Conservation (phyloP, 139 green algal species). For the Raphidocelis subcapitata region DNA sequence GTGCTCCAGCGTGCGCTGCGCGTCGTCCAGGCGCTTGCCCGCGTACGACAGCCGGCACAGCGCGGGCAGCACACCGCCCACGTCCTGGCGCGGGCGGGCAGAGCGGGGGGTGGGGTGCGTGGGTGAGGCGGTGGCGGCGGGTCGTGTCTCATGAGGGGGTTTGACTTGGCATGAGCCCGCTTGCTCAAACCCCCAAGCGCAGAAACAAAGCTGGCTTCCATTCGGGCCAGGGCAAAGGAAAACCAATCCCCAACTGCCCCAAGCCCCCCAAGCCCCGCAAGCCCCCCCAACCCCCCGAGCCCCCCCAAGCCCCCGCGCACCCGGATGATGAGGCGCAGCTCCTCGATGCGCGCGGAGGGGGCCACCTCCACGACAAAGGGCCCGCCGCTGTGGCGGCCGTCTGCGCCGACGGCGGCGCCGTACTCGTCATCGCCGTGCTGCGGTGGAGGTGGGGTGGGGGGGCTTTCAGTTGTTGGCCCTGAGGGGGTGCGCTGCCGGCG, state of each 20-base stretch:
- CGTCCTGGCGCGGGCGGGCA: slow-evolving; percentile 48
- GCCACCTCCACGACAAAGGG: slow-evolving; percentile 74
- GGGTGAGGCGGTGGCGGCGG: background rate
- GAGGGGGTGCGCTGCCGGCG: too few relatives aligned
- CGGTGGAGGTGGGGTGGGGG: background rate
- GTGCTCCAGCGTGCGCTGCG: slow-evolving; percentile 89
- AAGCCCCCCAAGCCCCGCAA: background rate
- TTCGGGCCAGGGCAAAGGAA: background rate
- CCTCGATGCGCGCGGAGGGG: slow-evolving; percentile 77
- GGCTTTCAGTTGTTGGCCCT: background rate
- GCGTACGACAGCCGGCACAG: slow-evolving; percentile 78
- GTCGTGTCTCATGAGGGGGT: background rate
- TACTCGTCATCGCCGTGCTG: slow-evolving; percentile 84
- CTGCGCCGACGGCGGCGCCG: slow-evolving; percentile 46
- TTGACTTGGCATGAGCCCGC: background rate
- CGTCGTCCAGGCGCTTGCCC: slow-evolving; percentile 83
- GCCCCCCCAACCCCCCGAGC: too few relatives aligned
- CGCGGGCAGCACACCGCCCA: slow-evolving; percentile 77
- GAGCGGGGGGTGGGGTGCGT: background rate
- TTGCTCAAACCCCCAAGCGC: background rate
- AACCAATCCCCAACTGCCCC: background rate
- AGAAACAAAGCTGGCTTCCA: background rate
- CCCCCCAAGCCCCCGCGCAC: slow-evolving; percentile 36
- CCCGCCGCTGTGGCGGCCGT: slow-evolving; percentile 72
- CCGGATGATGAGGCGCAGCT: slow-evolving; percentile 73